Percentiles rank a stretch among this genome's conserved stretches.
Conservation (phyloP, 768 basidiomycete genomes). For the Gautieria morchelliformis region DNA sequence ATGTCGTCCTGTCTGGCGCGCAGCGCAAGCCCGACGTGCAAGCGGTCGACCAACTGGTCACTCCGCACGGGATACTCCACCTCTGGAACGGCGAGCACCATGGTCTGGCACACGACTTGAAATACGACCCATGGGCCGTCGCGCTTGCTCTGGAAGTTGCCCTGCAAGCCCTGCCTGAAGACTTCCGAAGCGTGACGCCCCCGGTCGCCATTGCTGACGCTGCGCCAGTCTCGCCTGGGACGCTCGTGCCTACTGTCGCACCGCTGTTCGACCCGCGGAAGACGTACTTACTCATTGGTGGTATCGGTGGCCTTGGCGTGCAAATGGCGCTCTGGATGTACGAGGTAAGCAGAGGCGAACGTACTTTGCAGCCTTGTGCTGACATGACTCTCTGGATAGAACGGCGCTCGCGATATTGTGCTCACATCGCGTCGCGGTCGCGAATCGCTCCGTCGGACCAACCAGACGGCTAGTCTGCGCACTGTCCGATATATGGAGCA, state of each 20-base stretch:
- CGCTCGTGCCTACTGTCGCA: conserved; percentile 9
- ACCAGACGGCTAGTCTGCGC: conserved; percentile 17
- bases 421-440: conserved; percentile 29
- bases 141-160: conserved; percentile 11
- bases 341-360: conserved; percentile 18
- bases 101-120: conserved; percentile 7
- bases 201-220: conserved; percentile 10
- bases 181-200: not conserved
- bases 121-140: conserved; percentile 12
- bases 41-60: not conserved
- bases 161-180: not conserved
- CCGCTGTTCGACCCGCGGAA: conserved; percentile 22
- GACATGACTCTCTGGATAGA: conserved; percentile 14
- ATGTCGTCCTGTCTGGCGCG: conserved; percentile 7
- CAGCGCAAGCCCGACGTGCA: not conserved
- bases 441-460: conserved; percentile 15
- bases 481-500: conserved; percentile 23
- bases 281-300: conserved; percentile 30
- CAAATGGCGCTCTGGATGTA: conserved; percentile 34
- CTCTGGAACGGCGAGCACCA: conserved; percentile 8
- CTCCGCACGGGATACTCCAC: conserved; percentile 1
- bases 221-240: not conserved
- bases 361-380: not conserved
- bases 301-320: conserved; percentile 29
- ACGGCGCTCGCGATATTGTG: conserved; percentile 27